Base-by-base conservation (phyloP, 805 yeast genomes). In the Starmera dryadoides region DNA sequence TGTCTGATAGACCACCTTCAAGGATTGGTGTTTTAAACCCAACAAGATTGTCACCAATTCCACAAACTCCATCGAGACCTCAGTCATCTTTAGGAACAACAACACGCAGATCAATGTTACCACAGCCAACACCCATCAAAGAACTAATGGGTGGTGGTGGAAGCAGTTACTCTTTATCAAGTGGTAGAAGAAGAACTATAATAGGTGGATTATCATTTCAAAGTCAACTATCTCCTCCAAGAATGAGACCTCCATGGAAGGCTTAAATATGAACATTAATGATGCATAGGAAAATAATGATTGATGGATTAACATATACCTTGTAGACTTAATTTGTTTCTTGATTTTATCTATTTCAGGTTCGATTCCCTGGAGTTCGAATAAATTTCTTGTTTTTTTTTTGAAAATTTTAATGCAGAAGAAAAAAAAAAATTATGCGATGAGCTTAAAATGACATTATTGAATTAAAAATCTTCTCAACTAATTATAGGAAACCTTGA, bases 111-210 rank as follows among this genome's bases (percentile, higher is more conserved):
- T 52, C 57, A 4, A 28, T 48, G 36, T 14, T 54, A 14, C 57
- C 55, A 33, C 56, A 53, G 19, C 58, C 57, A 7, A 51, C 58
- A 3, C 58, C 58, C 3, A 36, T 54, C 14, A 45, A 43, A 18
- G 53, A 53, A 19, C 29, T 33, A 3, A 12, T 22, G 12, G 16
- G 15, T 9, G 19, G 35, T 17, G 19, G 35, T 21, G 14, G 20
- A 6, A 11, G 23, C n/a, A 31, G 34, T n/a, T n/a, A n/a, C 4
- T 25, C 28, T 12, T n/a, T 25, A 8, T 25, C 28, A 25, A 25
- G 28, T 25, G 10, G 9, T 12, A 25, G 28, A 22, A 22, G 25
- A 25, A 25, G 28, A 25, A 25, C 28, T 25, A 25, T 25, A 8
- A 25, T 12, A 8, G 28, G 28, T 4, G 28, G 28, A 4, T 25